phyloP scores from a whole-genome alignment of 495 filamentous ascomycete genomes.

The Neurospora discreta region DNA sequence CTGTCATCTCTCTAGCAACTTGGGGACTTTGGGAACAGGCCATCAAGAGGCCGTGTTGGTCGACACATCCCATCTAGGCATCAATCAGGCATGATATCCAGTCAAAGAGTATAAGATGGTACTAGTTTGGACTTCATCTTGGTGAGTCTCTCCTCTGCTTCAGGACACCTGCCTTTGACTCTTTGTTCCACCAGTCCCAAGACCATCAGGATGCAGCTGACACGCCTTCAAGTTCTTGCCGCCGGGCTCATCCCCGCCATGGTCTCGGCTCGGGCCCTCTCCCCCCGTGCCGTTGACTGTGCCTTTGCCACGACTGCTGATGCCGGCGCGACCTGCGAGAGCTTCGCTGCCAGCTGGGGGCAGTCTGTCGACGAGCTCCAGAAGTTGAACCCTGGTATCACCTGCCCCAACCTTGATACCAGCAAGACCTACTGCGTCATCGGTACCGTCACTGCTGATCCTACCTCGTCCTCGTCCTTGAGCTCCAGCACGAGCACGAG shows the following conservation, averaged over 20 bases:
- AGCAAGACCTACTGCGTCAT: slow-evolving; percentile 19
- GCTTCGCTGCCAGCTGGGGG: slow-evolving; percentile 12
- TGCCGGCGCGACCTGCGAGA: slow-evolving; percentile 13
- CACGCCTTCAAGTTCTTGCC: background rate
- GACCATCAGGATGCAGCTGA: background rate
- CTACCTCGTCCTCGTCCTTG: background rate
- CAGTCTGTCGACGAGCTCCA: slow-evolving; percentile 11
- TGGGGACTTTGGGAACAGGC: background rate
- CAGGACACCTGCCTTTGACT: background rate
- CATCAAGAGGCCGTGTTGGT: background rate
- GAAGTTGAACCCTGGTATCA: slow-evolving; percentile 15
- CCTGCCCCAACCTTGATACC: slow-evolving; percentile 5
- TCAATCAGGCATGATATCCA: background rate
- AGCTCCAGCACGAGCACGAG: slow-evolving; percentile 12
- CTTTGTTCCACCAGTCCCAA: background rate
- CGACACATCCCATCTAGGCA: background rate
- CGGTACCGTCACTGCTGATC: slow-evolving; percentile 8
- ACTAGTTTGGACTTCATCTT: background rate
- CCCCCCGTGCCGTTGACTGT: slow-evolving; percentile 12
- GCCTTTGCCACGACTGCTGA: background rate
- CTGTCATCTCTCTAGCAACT: background rate
- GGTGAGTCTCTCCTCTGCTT: background rate
- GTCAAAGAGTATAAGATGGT: background rate
- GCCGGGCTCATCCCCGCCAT: background rate
- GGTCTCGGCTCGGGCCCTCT: background rate